These are phyloP conservation scores for Glycine tomentella DNA, from an alignment of 306 rosid species.

Conservation along the genomic window DNA sequence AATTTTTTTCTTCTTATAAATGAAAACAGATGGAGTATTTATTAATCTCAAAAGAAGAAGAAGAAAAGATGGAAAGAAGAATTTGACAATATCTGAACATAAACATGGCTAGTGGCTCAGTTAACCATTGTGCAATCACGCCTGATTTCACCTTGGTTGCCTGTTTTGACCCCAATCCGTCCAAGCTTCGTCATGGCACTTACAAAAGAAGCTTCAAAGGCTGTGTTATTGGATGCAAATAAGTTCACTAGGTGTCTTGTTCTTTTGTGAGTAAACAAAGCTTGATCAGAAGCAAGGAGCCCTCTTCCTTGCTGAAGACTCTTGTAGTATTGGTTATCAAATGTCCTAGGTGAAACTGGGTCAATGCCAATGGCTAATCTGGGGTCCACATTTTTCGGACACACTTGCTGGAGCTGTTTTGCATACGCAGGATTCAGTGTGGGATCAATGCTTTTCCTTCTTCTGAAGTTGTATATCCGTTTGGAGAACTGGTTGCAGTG, in stretches of 20 bases:
- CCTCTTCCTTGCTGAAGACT: slow-evolving; percentile 85
- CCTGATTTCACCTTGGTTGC: slow-evolving; percentile 72
- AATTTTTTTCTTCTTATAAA: too few relatives aligned
- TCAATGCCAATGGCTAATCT: slow-evolving; percentile 67
- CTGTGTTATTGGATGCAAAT: slow-evolving; percentile 71
- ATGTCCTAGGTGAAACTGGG: slow-evolving; percentile 60
- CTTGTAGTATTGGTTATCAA: slow-evolving; percentile 81
- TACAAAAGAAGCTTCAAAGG: slow-evolving; percentile 69
- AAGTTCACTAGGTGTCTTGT: slow-evolving; percentile 67
- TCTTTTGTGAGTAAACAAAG: slow-evolving; percentile 61
- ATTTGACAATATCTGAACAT: neutral
- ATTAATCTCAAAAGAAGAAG: neutral
- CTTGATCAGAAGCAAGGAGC: slow-evolving; percentile 79
- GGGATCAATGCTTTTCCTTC: slow-evolving; percentile 67
- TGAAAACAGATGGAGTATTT: neutral
- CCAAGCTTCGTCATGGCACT: slow-evolving; percentile 83
- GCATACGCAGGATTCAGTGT: slow-evolving; percentile 64
- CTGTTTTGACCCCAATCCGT: slow-evolving; percentile 64
- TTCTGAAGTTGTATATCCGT: slow-evolving; percentile 67
- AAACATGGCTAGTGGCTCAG: slow-evolving; percentile 37
- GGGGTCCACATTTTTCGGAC: slow-evolving; percentile 73
- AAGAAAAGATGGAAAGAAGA: neutral
- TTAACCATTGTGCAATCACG: slow-evolving; percentile 63
- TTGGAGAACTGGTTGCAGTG: slow-evolving; percentile 69
- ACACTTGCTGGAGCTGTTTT: slow-evolving; percentile 54